Evolutionary conservation across 139 green algal species (phyloP).

Genomic region (Chlamydomonas schloesseri): DNA sequence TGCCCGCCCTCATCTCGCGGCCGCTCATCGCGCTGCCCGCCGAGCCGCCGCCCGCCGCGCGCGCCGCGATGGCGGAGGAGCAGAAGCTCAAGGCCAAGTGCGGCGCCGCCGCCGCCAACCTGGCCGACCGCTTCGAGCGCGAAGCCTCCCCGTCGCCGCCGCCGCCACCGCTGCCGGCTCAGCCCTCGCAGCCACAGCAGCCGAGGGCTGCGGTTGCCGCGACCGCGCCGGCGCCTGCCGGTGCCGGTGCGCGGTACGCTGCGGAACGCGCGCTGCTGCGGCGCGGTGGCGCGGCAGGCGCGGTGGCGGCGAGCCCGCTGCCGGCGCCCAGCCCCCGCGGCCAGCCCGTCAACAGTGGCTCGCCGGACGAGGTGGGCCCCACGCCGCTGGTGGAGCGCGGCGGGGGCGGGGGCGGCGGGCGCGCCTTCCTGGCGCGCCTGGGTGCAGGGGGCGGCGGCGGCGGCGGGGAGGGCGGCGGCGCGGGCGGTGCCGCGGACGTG

Average conservation of each 20-base stretch:
- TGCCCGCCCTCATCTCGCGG: constrained; percentile 6
- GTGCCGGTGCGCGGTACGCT: neutral
- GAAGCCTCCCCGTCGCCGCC: neutral
- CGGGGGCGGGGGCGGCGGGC: neutral
- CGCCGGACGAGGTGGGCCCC: constrained; percentile 16
- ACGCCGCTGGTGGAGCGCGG: constrained; percentile 22
- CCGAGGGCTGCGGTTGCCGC: neutral
- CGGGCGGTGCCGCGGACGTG: neutral
- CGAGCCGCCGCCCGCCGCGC: neutral
- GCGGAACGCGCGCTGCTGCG: neutral
- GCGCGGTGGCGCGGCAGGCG: neutral
- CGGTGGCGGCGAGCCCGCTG: neutral
- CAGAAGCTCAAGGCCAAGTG: constrained; percentile 12
- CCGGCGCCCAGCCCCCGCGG: neutral
- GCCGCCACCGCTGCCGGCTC: neutral
- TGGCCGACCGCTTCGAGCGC: neutral
- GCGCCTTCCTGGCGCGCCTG: neutral
- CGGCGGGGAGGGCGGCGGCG: neutral
- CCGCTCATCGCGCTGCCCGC: constrained; percentile 5
- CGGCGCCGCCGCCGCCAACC: constrained; percentile 15
- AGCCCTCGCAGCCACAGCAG: neutral
- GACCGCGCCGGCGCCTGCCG: neutral
- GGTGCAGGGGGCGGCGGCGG: neutral
- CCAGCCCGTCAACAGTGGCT: neutral
- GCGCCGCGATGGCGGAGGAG: constrained; percentile 1